Evolutionary conservation across 2,329 filamentous ascomycete species (phyloP), one percentile per base, ranked within the genome.

Genomic region (Phyllosticta paracitricarpa): DNA sequence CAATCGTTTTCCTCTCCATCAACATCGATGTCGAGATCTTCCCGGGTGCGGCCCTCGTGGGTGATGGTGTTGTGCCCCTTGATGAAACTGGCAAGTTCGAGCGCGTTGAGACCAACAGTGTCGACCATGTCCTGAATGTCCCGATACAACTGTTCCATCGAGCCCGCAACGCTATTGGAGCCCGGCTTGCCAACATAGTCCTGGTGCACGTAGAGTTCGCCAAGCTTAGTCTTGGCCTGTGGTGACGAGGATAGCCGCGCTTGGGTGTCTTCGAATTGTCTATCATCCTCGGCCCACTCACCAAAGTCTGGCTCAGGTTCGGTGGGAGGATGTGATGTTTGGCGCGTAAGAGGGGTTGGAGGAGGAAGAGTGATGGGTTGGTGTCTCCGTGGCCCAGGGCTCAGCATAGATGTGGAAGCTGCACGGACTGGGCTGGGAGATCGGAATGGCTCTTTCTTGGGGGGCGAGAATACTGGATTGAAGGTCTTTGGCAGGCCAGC

Each of bases 121-220:
- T 97, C 91, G 53, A 99, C 86, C 94, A 97, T 99, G 12, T 89
- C 89, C 72, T 94, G 93, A 71, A 93, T 89, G 68, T 93, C 89
- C 54, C 88, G 83, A 71, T 89, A 94, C 58, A 81, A 69, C 58
- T 75, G 75, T 67, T 82, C 78, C 61, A 82, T 78, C 66, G 80
- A 74, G 26, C 75, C 78, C 28, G 76, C 72, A 54, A 73, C 68
- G 8, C 78, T 79, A 33, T 71, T 68, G 63, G 76, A 79, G 25
- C 67, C 71, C 6, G 70, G 66, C 3, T 69, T 69, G 40, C 74
- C 75, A 10, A 66, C 65, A 61, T 79, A 80, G 56, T 80, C 77
- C 56, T 78, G 75, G 58, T 79, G 77, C 3, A 78, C 86, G 58
- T 89, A 81, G 67, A 91, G 91, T 57, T 86, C 82, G 65, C 55